These are phyloP conservation scores for Alternaria brassicicola DNA, from an alignment of 2,329 filamentous ascomycete genomes.

Conservation along the genomic window DNA sequence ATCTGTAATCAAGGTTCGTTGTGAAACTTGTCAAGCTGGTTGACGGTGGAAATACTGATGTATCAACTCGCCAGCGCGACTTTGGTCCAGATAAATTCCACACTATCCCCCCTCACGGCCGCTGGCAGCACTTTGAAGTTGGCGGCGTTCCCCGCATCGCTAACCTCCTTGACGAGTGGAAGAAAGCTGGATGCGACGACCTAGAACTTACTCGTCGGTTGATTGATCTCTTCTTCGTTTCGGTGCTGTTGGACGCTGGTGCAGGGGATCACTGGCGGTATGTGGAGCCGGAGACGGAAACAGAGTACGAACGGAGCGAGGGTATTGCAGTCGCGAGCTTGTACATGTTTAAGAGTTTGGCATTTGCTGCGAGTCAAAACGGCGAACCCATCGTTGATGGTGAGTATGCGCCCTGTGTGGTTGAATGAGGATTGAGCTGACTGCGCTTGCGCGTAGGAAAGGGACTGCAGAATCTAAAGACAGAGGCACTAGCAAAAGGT, in stretches of 20 bases:
- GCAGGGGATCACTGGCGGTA: conserved; percentile 89
- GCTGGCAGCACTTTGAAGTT: conserved; percentile 81
- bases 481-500: conserved; percentile 74
- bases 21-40: not conserved
- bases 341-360: conserved; percentile 89
- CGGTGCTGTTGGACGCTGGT: conserved; percentile 82
- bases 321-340: conserved; percentile 76
- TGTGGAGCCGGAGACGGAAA: conserved; percentile 82
- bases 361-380: conserved; percentile 73
- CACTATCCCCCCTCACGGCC: conserved; percentile 71
- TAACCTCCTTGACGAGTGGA: conserved; percentile 71
- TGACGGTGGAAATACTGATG: not conserved
- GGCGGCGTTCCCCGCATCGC: conserved; percentile 74
- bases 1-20: conserved; percentile 81
- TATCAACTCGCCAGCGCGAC: conserved; percentile 60
- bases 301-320: conserved; percentile 80
- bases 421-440: not conserved
- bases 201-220: conserved; percentile 75
- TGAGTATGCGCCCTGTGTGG: conserved; percentile 64
- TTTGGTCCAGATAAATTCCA: conserved; percentile 64
- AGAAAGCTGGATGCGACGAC: conserved; percentile 59
- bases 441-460: conserved; percentile 38
- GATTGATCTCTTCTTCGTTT: conserved; percentile 78
- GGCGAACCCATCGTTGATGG: conserved; percentile 71
- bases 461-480: conserved; percentile 73